Evolutionary conservation across 495 filamentous ascomycete species (phyloP), one percentile per base, ranked within the genome.

Genomic region (Coniosporium apollinis): DNA sequence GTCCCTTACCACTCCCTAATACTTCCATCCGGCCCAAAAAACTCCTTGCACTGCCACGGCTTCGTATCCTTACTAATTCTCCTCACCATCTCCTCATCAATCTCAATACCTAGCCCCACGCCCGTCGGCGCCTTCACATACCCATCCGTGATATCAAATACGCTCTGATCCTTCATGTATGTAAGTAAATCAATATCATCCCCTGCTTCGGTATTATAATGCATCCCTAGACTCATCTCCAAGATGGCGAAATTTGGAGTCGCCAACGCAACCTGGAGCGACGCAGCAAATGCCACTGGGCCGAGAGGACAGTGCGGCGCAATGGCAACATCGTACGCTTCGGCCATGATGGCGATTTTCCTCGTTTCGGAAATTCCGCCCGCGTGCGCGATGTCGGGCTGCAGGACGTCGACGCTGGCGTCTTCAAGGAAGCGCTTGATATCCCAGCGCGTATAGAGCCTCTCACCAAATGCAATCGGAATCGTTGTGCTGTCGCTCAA

Each of bases 261-360:
- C 7, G 60, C 51, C 21, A 75, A 58, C 21, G 68, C 72, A 19
- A 82, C 64, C 47, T 82, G 76, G 42, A 82, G 61, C 39, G 67
- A 73, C 4, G 79, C 79, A 1, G 79, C 78, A 28, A 85, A 52
- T 0, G 79, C 74, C 42, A 84, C 76, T 0, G 79, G 77, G 0
- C 79, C 79, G 3, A 84, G 55, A 0, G 79, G 79, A 48, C 79
- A 85, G 54, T 85, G 79, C 1, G 79, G 77, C 15, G 79, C 79
- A 30, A 83, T 47, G 7, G 74, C 75, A 28, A 83, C 73, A 51
- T 85, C 79, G 49, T 83, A 82, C 0, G 77, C 66, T 54, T 85
- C 79, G 10, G 71, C 74, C 66, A 82, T 77, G 8, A 67, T 58
- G 7, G 79, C 75, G 34, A 85, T 79, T 19, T 71, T 62, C 5